A percentile compares a stretch with the other conserved stretches of the same genome.
phyloP scores from a whole-genome alignment of 2,329 filamentous ascomycete genomes.

The Byssoonygena ceratinophila region DNA sequence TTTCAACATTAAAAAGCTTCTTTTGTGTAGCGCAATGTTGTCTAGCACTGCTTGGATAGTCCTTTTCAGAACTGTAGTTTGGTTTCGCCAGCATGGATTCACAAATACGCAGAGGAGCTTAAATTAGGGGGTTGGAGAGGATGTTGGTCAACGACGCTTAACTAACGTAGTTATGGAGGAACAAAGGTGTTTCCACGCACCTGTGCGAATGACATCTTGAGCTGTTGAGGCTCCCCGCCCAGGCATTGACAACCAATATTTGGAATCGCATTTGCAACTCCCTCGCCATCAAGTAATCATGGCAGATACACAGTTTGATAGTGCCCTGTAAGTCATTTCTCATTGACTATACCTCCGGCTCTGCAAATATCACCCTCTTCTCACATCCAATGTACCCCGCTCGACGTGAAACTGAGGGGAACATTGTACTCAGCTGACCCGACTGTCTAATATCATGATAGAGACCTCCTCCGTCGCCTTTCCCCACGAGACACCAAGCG shows the following conservation, averaged over 20 bases:
- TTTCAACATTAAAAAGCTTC: too few species aligned
- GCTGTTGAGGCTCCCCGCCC: background rate
- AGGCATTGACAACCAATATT: background rate
- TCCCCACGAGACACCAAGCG: conserved; percentile 84
- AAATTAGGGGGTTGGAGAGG: too few species aligned
- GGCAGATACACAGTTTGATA: conserved; percentile 43
- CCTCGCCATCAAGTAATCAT: conserved; percentile 18
- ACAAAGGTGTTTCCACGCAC: conserved; percentile 18
- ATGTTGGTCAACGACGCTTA: too few species aligned
- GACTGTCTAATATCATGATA: conserved; percentile 33
- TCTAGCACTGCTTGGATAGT: too few species aligned
- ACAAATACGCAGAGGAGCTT: too few species aligned
- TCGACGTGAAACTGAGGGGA: background rate
- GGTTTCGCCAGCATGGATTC: too few species aligned
- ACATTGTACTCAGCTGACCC: background rate
- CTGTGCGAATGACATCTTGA: background rate
- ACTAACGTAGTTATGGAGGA: too few species aligned
- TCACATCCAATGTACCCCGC: background rate
- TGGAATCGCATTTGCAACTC: background rate
- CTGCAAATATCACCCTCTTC: conserved; percentile 18
- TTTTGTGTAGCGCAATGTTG: too few species aligned
- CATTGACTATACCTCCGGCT: conserved; percentile 15
- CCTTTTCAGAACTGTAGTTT: too few species aligned
- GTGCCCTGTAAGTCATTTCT: conserved; percentile 38
- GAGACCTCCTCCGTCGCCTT: conserved; percentile 94